These are phyloP conservation scores for Vitis labrusca DNA, from an alignment of 164 flowering plant genomes.

Conservation along the genomic window DNA sequence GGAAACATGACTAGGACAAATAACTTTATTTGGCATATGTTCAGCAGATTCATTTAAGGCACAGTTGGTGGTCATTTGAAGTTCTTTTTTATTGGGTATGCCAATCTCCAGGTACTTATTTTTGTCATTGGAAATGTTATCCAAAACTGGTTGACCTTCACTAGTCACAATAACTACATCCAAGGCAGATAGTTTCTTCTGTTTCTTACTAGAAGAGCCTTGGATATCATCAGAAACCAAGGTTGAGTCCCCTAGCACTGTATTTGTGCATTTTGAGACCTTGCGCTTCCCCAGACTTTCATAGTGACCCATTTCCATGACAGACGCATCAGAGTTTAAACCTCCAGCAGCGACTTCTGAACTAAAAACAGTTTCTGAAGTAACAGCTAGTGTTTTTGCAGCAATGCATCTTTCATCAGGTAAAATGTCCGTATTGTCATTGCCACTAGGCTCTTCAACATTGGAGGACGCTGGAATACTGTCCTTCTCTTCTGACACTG, in stretches of 20 bases:
- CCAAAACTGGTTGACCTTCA: conserved; percentile 3
- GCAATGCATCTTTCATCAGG: conserved; percentile 24
- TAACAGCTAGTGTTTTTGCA: conserved; percentile 11
- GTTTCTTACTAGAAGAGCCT: conserved; percentile 30
- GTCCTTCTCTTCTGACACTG: conserved; percentile 20
- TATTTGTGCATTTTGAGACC: conserved; percentile 6
- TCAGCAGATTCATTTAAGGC: conserved; percentile 17
- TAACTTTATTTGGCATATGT: conserved; percentile 4
- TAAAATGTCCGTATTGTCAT: conserved; percentile 9
- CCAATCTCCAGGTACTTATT: conserved; percentile 13
- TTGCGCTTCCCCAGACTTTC: conserved; percentile 33
- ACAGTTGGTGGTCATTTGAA: conserved; percentile 9
- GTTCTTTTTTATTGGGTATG: conserved; percentile 14
- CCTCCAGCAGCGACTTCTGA: conserved; percentile 23
- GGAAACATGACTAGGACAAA: conserved; percentile 12
- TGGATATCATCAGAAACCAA: conserved; percentile 15
- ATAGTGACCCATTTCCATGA: background rate
- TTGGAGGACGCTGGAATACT: conserved; percentile 6
- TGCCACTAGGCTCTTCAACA: conserved; percentile 19
- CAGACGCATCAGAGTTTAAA: conserved; percentile 13
- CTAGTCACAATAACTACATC: conserved; percentile 10
- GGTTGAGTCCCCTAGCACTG: background rate
- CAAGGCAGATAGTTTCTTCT: conserved; percentile 23
- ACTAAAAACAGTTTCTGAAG: conserved; percentile 19
- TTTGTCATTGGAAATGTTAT: conserved; percentile 4